Conservation (phyloP, 163 green algal genomes). For the Scenedesmus sp. region DNA sequence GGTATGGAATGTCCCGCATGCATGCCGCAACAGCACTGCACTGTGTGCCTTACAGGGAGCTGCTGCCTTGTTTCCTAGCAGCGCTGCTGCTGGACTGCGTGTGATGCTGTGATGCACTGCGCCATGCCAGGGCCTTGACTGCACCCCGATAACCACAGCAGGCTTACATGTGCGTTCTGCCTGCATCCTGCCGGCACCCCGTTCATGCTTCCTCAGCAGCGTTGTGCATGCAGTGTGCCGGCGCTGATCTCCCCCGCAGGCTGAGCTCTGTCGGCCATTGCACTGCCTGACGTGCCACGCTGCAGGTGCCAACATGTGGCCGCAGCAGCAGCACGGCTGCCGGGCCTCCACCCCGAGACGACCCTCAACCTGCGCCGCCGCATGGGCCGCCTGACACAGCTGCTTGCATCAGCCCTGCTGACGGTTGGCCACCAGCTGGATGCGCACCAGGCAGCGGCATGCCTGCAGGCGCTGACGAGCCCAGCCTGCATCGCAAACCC, state of each 20-base stretch:
- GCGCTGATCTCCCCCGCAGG: too few relatives aligned
- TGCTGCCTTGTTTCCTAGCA: too few relatives aligned
- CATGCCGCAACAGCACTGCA: background rate
- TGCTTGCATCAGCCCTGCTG: background rate
- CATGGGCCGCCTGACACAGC: constrained; percentile 2
- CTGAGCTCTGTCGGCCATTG: background rate
- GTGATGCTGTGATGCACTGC: too few relatives aligned
- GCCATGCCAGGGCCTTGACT: too few relatives aligned
- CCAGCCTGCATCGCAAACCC: background rate
- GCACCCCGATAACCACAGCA: too few relatives aligned
- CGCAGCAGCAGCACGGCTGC: background rate
- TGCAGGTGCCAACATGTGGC: constrained; percentile 29
- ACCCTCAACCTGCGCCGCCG: background rate
- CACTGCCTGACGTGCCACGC: background rate
- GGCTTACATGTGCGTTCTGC: too few relatives aligned
- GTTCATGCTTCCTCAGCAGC: too few relatives aligned
- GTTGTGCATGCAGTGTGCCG: too few relatives aligned
- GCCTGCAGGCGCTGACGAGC: constrained; percentile 10
- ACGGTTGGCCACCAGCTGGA: constrained; percentile 32
- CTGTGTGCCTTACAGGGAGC: background rate
- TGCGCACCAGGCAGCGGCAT: constrained; percentile 14
- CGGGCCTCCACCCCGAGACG: background rate
- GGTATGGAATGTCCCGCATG: background rate
- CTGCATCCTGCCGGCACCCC: too few relatives aligned
- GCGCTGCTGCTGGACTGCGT: too few relatives aligned